Evolutionary conservation across 148 eudicot species (phyloP).

Genomic region (Amaranthus hypochondriacus): DNA sequence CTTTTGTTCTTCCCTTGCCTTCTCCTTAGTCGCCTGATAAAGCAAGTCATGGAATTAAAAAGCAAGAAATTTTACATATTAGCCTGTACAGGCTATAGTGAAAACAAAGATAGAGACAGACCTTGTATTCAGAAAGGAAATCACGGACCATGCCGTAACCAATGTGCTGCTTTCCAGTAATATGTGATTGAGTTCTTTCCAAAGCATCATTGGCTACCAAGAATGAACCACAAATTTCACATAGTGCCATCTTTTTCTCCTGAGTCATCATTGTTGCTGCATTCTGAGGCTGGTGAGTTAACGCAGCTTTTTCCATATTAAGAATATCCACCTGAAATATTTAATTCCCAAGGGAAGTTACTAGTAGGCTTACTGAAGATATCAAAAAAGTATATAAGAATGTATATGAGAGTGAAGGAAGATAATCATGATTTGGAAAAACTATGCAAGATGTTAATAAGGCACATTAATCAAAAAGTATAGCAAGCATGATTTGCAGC

Average conservation of each 20-base stretch:
- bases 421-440: not conserved
- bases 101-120: constrained; percentile 19
- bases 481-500: constrained; percentile 1
- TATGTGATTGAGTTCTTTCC: constrained; percentile 97
- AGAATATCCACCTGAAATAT: constrained; percentile 76
- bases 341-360: not conserved
- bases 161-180: constrained; percentile 95
- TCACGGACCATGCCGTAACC: constrained; percentile 96
- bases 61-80: not conserved
- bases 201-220: constrained; percentile 87
- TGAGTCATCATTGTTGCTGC: constrained; percentile 67
- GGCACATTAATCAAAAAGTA: not conserved
- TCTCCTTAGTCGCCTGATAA: constrained; percentile 70
- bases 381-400: not conserved
- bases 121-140: constrained; percentile 73
- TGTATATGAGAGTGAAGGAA: not conserved
- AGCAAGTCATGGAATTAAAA: not conserved
- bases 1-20: constrained; percentile 85
- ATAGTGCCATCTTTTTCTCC: constrained; percentile 98
- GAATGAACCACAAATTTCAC: constrained; percentile 96
- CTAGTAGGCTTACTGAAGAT: not conserved
- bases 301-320: constrained; percentile 66
- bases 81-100: not conserved
- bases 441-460: not conserved
- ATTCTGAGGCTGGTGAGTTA: constrained; percentile 67